Base-by-base conservation (phyloP, 768 basidiomycete genomes). In the Lactarius evosmus region DNA sequence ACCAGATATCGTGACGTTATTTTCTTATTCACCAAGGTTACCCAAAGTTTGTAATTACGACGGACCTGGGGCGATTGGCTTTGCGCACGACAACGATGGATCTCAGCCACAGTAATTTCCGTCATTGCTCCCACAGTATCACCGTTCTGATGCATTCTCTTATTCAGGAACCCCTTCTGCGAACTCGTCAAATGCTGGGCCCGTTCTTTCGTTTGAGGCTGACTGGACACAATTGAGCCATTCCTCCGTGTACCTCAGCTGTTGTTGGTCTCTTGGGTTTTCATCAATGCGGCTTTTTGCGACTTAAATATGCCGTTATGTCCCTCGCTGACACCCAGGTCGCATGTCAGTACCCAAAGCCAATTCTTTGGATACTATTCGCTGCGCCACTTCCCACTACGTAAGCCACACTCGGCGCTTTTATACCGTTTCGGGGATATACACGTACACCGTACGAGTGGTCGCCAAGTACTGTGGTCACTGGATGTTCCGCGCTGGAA, bases 401-500 rank as follows among this genome's bases (percentile, higher is more conserved):
- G 52, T 38, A n/a, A 54, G 59, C 34, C 34, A 61, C 57, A 54
- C 29, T 57, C 40, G 60, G 65, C 58, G 60, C 62, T 61, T 56
- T 62, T 59, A 40, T 63, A 9, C 36, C 22, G 14, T 63, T n/a
- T 29, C 68, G 84, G 88, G 90, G 88, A 50, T 84, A 79, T 69
- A 86, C 88, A 7, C 77, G 83, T 65, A 68, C 69, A 7, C 91
- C 89, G 16, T 91, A 93, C 71, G 79, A 83, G 60, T 92, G 91
- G 91, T 80, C 86, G 11, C 85, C 88, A 1, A 81, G 79, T 70
- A 87, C 83, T 0, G 89, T 91, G 52, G 84, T 89, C 69, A 78
- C 91, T 91, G 91, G 75, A 86, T 91, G 78, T 76, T 91, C 60
- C 88, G 89, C 41, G 79, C 87, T 36, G 91, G 91, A 44, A 86